These are phyloP conservation scores for Chytridium lagenaria DNA, from an alignment of 371 early-diverging fungal species.

Conservation along the genomic window DNA sequence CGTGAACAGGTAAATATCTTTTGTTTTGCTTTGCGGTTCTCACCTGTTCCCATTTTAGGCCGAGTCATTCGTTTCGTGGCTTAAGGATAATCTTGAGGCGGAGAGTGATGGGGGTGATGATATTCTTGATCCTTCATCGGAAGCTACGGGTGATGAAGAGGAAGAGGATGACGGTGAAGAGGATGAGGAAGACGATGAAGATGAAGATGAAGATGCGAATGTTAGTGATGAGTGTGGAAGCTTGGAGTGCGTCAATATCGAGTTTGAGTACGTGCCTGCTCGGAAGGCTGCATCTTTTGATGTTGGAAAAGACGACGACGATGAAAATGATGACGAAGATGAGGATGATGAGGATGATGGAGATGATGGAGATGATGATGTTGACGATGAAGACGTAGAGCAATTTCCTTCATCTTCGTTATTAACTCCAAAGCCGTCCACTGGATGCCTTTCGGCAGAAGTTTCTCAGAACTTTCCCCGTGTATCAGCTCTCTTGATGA, in stretches of 20 bases:
- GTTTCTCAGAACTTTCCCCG: background rate
- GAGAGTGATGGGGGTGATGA: slow-evolving; percentile 11
- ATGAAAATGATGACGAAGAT: background rate
- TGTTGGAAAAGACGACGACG: background rate
- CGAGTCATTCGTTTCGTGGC: slow-evolving; percentile 10
- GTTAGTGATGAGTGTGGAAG: background rate
- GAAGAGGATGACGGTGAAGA: slow-evolving; percentile 20
- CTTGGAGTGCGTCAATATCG: background rate
- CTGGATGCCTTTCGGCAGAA: too few relatives aligned
- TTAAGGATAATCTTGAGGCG: background rate
- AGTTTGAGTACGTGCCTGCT: background rate
- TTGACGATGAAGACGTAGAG: background rate
- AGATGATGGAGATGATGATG: background rate
- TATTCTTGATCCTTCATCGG: background rate
- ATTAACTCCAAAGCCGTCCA: too few relatives aligned
- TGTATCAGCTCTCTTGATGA: background rate
- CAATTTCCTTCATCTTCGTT: background rate
- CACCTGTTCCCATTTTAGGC: background rate
- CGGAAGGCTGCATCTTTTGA: background rate
- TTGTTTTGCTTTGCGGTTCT: background rate
- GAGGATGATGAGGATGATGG: background rate
- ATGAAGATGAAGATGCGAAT: background rate
- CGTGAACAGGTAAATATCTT: background rate
- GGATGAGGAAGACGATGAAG: slow-evolving; percentile 9
- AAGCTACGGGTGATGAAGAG: background rate